A percentile compares a stretch with the other conserved stretches of the same genome.
phyloP scores from a whole-genome alignment of 2,329 filamentous ascomycete species.

The Chaetomium olivaceum region DNA sequence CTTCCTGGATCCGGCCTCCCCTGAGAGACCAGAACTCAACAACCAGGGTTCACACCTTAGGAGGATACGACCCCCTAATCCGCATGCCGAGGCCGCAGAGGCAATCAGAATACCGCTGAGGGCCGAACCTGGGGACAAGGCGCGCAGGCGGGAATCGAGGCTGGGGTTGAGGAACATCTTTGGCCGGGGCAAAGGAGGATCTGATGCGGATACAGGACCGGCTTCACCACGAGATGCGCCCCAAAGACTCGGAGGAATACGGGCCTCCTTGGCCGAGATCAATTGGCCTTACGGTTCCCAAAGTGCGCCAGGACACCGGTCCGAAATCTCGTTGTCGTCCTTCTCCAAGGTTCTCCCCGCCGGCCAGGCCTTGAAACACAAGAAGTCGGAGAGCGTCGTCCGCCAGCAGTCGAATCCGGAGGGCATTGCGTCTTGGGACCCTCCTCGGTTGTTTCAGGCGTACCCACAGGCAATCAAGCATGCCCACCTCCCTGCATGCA shows the following conservation, averaged over 20 bases:
- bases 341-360: conserved; percentile 16
- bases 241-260: conserved; percentile 42
- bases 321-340: conserved; percentile 40
- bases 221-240: conserved; percentile 34
- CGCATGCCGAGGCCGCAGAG: conserved; percentile 34
- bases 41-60: conserved; percentile 39
- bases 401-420: conserved; percentile 28
- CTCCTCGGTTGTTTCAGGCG: conserved; percentile 80
- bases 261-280: conserved; percentile 50
- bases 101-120: conserved; percentile 47
- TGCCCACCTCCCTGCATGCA: conserved; percentile 66
- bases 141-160: conserved; percentile 52
- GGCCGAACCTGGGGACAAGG: conserved; percentile 41
- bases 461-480: conserved; percentile 82
- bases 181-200: conserved; percentile 45
- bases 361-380: conserved; percentile 31
- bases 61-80: conserved; percentile 44
- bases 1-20: conserved; percentile 25
- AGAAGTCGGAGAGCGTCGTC: conserved; percentile 33
- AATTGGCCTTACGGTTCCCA: conserved; percentile 46
- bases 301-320: conserved; percentile 35
- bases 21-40: conserved; percentile 36
- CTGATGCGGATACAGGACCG: conserved; percentile 37
- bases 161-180: conserved; percentile 56
- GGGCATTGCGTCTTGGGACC: conserved; percentile 55